phyloP scores from a whole-genome alignment of 2,329 filamentous ascomycete species.

The Phoma sp. region DNA sequence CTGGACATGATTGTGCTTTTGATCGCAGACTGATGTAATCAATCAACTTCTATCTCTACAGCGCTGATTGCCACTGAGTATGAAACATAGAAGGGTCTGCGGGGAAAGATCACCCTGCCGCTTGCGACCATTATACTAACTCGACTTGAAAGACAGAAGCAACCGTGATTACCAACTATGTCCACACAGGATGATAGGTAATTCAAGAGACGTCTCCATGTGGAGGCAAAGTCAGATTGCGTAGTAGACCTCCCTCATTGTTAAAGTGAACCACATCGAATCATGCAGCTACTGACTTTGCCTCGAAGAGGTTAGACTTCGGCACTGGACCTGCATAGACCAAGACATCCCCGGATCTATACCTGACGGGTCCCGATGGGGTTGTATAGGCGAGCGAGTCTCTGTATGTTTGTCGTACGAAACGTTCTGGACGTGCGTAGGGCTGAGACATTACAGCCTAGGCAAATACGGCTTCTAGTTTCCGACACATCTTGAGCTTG shows the following conservation, averaged over 20 bases:
- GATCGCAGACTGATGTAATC: neutral
- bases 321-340: constrained; percentile 12
- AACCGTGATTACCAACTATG: constrained; percentile 2
- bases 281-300: constrained; percentile 6
- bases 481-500: neutral
- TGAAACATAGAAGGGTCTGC: constrained; percentile 7
- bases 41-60: neutral
- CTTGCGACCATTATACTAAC: neutral
- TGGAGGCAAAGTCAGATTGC: constrained; percentile 6
- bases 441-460: constrained; percentile 37
- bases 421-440: constrained; percentile 39
- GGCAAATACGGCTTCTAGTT: constrained; percentile 16
- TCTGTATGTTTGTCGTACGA: constrained; percentile 24
- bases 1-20: neutral
- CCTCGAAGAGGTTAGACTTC: constrained; percentile 10
- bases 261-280: constrained; percentile 10
- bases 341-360: constrained; percentile 22
- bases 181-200: neutral
- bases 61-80: neutral
- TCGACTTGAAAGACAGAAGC: neutral
- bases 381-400: constrained; percentile 20
- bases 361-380: constrained; percentile 17
- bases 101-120: neutral
- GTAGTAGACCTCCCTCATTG: constrained; percentile 7
- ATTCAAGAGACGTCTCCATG: constrained; percentile 1